phyloP scores from a whole-genome alignment of 139 green algal species.

The Marvania coccoides region DNA sequence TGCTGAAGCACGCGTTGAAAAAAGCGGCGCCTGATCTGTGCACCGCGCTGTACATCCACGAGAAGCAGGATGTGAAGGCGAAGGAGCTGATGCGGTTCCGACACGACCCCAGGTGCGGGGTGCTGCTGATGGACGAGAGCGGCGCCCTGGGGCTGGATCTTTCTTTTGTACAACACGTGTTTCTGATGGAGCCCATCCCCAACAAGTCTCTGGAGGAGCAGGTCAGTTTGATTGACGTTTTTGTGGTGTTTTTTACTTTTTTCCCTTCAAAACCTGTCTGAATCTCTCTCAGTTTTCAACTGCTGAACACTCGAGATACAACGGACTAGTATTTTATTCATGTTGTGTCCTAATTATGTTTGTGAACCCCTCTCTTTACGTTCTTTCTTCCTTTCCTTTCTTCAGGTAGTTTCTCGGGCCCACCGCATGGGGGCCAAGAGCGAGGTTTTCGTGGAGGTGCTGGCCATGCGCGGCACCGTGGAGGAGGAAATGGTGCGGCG shows the following conservation, averaged over 20 bases:
- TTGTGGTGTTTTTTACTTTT: no score
- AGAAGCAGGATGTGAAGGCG: background rate
- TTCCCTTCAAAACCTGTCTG: no score
- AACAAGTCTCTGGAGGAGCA: constrained; percentile 68
- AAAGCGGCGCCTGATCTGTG: background rate
- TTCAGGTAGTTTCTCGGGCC: constrained; percentile 71
- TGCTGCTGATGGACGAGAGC: constrained; percentile 76
- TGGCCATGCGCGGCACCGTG: constrained; percentile 63
- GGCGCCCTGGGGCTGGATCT: constrained; percentile 86
- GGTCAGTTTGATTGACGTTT: constrained; percentile 21
- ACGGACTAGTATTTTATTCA: no score
- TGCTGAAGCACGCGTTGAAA: constrained; percentile 28
- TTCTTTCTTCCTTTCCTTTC: background rate
- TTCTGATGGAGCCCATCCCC: constrained; percentile 92
- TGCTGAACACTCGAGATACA: no score
- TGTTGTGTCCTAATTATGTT: no score
- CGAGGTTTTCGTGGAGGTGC: constrained; percentile 64
- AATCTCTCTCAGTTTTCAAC: no score
- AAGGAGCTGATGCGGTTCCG: constrained; percentile 31
- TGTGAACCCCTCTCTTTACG: no score
- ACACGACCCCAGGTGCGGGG: constrained; percentile 29
- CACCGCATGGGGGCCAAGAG: constrained; percentile 80
- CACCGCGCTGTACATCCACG: background rate
- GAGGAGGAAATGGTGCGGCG: constrained; percentile 16
- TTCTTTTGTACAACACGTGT: constrained; percentile 75